Evolutionary conservation across 768 basidiomycete genomes (phyloP).

Genomic region (Lactarius trivialis): DNA sequence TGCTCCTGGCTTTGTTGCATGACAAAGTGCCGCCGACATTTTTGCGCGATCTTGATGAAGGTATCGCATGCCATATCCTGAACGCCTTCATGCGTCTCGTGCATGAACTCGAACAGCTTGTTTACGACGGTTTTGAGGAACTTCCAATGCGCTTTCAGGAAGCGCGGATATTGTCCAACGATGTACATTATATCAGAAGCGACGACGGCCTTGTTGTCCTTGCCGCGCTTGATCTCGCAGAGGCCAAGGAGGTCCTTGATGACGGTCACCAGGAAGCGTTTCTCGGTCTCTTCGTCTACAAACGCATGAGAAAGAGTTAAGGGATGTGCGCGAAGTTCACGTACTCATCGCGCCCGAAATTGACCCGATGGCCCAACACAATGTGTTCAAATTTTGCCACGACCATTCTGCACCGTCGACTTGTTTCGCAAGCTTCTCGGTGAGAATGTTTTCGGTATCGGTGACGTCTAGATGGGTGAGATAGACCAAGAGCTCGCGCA

Average conservation of each 20-base stretch:
- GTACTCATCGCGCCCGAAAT: constrained; percentile 99
- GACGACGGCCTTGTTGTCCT: constrained; percentile 99
- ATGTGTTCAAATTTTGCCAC: constrained; percentile 97
- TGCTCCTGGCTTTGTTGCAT: constrained; percentile 97
- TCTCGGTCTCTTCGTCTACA: constrained; percentile 96
- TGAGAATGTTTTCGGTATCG: constrained; percentile 95
- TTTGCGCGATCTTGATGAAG: constrained; percentile 99
- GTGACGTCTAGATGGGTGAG: constrained; percentile 93
- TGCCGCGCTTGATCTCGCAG: constrained; percentile 97
- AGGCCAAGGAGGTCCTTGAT: constrained; percentile 98
- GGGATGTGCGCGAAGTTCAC: constrained; percentile 29
- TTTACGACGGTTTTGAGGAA: constrained; percentile 99
- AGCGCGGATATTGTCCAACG: constrained; percentile 98
- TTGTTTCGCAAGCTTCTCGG: constrained; percentile 95
- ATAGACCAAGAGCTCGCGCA: constrained; percentile 96
- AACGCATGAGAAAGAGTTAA: background rate
- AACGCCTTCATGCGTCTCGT: constrained; percentile 98
- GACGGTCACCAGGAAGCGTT: constrained; percentile 96
- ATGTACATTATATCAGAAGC: constrained; percentile 98
- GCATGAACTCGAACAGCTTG: constrained; percentile 99
- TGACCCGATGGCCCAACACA: constrained; percentile 99
- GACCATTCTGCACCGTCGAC: constrained; percentile 98
- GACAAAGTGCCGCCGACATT: constrained; percentile 95
- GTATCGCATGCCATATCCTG: constrained; percentile 99
- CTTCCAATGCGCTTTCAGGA: constrained; percentile 99